Percentiles rank a stretch among this genome's conserved stretches.
Evolutionary conservation across 2,329 filamentous ascomycete genomes (phyloP).

Genomic region (Cladosporium sp.): DNA sequence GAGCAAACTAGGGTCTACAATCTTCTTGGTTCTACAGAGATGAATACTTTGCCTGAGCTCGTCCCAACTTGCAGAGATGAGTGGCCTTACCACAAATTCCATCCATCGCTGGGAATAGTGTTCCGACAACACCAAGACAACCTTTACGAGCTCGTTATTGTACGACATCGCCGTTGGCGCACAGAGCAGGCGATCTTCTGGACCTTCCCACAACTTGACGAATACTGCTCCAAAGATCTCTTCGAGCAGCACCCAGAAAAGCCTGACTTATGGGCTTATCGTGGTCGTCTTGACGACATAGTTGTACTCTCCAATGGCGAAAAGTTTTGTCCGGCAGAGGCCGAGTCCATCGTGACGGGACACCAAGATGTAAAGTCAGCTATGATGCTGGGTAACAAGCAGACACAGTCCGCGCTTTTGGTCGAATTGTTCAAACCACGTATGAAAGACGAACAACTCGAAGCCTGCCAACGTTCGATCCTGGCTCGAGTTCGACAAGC

Average conservation of each 20-base stretch:
- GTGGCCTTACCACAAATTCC: slow-evolving; percentile 19
- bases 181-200: slow-evolving; percentile 28
- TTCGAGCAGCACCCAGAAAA: slow-evolving; percentile 33
- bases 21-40: slow-evolving; percentile 22
- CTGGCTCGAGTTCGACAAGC: neutral
- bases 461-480: neutral
- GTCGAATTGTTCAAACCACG: slow-evolving; percentile 32
- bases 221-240: slow-evolving; percentile 34
- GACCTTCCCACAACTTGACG: slow-evolving; percentile 35
- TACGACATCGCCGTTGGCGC: slow-evolving; percentile 20
- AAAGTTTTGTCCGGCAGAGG: slow-evolving; percentile 30
- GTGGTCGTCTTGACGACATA: slow-evolving; percentile 33
- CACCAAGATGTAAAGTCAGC: slow-evolving; percentile 36
- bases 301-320: slow-evolving; percentile 35
- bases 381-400: slow-evolving; percentile 36
- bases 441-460: neutral
- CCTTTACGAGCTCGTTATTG: slow-evolving; percentile 11
- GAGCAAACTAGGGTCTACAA: slow-evolving; percentile 14
- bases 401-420: slow-evolving; percentile 34
- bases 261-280: slow-evolving; percentile 31
- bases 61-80: slow-evolving; percentile 19
- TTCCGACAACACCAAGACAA: slow-evolving; percentile 6
- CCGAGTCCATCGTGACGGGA: neutral
- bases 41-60: slow-evolving; percentile 20
- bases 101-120: slow-evolving; percentile 16